Conservation (phyloP, 352 stramenopile species). For the Pythium rishiriense region DNA sequence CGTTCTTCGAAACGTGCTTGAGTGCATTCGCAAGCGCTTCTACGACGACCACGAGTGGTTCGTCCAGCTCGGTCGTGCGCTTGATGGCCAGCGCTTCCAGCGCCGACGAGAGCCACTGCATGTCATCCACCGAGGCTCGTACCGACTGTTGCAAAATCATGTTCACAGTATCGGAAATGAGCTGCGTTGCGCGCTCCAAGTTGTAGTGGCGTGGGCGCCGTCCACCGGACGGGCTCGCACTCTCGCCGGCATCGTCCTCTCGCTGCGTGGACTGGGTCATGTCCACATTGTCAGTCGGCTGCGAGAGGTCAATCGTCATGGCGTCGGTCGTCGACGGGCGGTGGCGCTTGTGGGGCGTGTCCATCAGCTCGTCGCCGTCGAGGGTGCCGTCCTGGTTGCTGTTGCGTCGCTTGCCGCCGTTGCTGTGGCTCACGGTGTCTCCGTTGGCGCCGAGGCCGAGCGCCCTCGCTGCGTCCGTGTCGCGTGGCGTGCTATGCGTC, state of each 20-base stretch:
- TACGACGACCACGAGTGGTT: slow-evolving; percentile 11
- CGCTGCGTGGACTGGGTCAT: slow-evolving; percentile 27
- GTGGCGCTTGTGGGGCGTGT: slow-evolving; percentile 23
- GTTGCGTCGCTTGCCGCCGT: slow-evolving; percentile 24
- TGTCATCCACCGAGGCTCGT: slow-evolving; percentile 5
- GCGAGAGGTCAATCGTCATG: slow-evolving; percentile 23
- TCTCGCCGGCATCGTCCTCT: slow-evolving; percentile 3
- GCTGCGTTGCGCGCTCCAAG: slow-evolving; percentile 8
- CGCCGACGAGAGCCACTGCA: slow-evolving; percentile 17
- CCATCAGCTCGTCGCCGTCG: slow-evolving; percentile 18
- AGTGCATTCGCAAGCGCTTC: slow-evolving; percentile 25
- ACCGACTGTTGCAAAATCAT: slow-evolving; percentile 3
- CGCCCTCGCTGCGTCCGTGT: too few relatives aligned
- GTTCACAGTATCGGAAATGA: slow-evolving; percentile 12
- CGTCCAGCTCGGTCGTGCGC: slow-evolving; percentile 8
- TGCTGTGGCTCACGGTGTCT: too few relatives aligned
- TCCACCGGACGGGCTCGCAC: not conserved
- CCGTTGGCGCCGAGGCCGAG: too few relatives aligned
- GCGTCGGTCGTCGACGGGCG: slow-evolving; percentile 4
- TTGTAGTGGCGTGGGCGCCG: slow-evolving; percentile 7
- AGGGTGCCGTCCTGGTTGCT: slow-evolving; percentile 13
- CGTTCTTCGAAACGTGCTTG: slow-evolving; percentile 12
- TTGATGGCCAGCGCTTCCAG: slow-evolving; percentile 12
- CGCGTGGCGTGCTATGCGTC: not conserved
- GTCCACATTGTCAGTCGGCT: slow-evolving; percentile 16